Base-by-base conservation (phyloP, 2,329 filamentous ascomycete species). In the Cladorrhinum sp. region DNA sequence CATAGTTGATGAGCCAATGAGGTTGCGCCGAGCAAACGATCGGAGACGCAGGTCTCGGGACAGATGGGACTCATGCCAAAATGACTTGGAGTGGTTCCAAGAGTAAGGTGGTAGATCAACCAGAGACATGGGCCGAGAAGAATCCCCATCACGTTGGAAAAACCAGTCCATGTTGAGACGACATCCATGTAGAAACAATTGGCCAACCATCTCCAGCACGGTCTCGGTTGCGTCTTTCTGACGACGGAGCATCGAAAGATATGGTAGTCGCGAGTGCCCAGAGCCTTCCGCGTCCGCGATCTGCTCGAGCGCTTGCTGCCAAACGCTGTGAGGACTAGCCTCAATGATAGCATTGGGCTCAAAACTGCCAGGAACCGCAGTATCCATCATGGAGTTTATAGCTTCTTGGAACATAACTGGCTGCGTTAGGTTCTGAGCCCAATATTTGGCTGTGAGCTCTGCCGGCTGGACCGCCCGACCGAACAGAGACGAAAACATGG, bases 391-490 rank as follows among this genome's bases (percentile, higher is more conserved):
- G 2, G 14, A 24, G 14, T n/a, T 30, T n/a, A 63, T 53, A 1
- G 58, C 48, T 30, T 55, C 23, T 7, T 50, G 33, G 62, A 82
- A 81, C 9, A 73, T 70, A 1, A 82, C 75, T 0, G 77, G 71
- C 16, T 71, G 72, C 1, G 73, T 74, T 10, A 79, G 64, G 55
- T 79, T 79, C 14, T 75, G 74, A 0, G 80, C 77, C 79, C 80
- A 81, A 68, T 82, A 68, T 6, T 62, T 58, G 1, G 77, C 64
- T 21, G 74, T 73, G 3, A 80, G 69, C 18, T 74, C 70, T 0
- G 67, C 67, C 3, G 73, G 68, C 10, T 73, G 72, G 24, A 78
- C 68, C 57, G 71, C 73, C 16, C 68, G 67, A 20, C 77, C 78
- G 0, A 73, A 65, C 1, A 81, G 70, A 0, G 79, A 80, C 0